A percentile compares a stretch with the other conserved stretches of the same genome.
phyloP scores from a whole-genome alignment of 192 early-diverging fungal genomes.

The Rhizophagus clarus region DNA sequence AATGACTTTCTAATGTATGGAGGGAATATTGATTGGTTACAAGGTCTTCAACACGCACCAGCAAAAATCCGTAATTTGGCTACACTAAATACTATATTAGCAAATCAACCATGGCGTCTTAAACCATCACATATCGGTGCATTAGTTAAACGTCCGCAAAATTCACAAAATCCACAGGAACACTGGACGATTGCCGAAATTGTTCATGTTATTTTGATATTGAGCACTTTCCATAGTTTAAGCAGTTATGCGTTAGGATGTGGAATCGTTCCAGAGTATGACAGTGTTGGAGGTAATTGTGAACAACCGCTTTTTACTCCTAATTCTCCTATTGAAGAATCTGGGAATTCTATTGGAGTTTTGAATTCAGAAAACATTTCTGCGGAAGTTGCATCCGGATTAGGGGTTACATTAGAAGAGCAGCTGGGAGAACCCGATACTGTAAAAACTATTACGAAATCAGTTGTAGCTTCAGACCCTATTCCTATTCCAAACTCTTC shows the following conservation, averaged over 20 bases:
- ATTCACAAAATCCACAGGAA: conserved; percentile 44
- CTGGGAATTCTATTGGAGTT: neutral
- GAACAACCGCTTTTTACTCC: conserved; percentile 33
- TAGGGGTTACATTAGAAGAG: neutral
- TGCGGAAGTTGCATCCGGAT: neutral
- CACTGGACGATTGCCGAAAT: conserved; percentile 58
- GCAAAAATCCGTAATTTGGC: conserved; percentile 54
- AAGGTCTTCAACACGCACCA: conserved; percentile 46
- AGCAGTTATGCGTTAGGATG: conserved; percentile 55
- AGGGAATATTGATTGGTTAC: conserved; percentile 56
- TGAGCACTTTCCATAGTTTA: conserved; percentile 53
- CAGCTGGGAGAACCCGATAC: neutral
- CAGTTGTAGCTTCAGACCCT: neutral
- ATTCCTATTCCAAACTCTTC: neutral
- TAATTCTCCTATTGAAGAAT: conserved; percentile 22
- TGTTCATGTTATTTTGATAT: conserved; percentile 53
- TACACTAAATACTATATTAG: conserved; percentile 47
- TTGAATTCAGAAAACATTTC: neutral
- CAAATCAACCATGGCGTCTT: conserved; percentile 59
- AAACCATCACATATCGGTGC: conserved; percentile 40
- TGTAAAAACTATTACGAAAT: neutral
- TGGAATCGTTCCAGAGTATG: conserved; percentile 59
- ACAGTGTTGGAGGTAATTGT: conserved; percentile 52
- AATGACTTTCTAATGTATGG: conserved; percentile 51
- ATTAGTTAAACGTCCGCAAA: conserved; percentile 41